Evolutionary conservation across 192 early-diverging fungal genomes (phyloP).

Genomic region (Pecoramyces ruminantium): DNA sequence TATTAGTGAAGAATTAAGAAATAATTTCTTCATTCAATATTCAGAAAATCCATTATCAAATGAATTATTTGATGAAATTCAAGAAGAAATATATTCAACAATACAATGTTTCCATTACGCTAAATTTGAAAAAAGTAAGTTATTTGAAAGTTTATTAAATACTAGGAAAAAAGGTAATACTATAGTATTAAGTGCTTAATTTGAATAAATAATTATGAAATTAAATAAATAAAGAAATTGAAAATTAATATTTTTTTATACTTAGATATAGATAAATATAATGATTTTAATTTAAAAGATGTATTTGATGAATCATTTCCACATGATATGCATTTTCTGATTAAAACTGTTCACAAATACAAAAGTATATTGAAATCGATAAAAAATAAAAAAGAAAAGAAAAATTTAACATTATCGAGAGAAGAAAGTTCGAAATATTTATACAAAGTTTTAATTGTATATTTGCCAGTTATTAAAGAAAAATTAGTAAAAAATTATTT

Average conservation of each 20-base stretch:
- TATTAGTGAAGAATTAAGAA: background rate
- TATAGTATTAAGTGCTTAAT: too few relatives aligned
- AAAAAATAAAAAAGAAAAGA: background rate
- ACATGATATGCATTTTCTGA: background rate
- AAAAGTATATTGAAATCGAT: background rate
- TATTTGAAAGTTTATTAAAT: background rate
- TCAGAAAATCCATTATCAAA: background rate
- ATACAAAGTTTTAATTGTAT: background rate
- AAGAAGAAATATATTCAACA: background rate
- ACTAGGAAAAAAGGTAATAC: background rate
- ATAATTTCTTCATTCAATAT: background rate
- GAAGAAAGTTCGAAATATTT: background rate
- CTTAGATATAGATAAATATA: background rate
- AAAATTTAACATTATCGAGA: background rate
- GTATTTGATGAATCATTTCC: background rate
- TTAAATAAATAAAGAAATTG: too few relatives aligned
- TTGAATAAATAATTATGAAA: too few relatives aligned
- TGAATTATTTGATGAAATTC: background rate
- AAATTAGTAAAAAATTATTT: background rate
- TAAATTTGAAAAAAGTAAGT: background rate
- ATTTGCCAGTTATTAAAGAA: background rate
- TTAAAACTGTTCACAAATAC: background rate
- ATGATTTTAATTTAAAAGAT: background rate
- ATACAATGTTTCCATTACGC: background rate
- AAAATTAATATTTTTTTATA: background rate